phyloP scores from a whole-genome alignment of 306 rosid species.

The Astragalus glycyphyllos region DNA sequence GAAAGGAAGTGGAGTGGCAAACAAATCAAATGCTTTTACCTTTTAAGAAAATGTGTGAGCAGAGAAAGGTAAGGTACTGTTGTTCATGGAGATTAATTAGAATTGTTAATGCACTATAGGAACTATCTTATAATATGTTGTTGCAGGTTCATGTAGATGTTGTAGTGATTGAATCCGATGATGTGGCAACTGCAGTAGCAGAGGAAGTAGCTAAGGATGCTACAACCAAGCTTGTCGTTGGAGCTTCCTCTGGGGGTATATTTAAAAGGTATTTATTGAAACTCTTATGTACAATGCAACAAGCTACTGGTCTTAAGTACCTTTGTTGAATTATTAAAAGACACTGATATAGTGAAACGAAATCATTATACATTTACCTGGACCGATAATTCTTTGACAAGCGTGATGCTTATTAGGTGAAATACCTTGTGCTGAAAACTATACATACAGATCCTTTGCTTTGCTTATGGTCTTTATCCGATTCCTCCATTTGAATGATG shows the following conservation, averaged over 20 bases:
- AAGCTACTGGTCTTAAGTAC: constrained; percentile 1
- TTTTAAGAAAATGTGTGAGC: constrained; percentile 71
- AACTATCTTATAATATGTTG: constrained; percentile 21
- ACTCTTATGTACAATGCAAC: constrained; percentile 17
- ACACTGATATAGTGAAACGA: constrained; percentile 17
- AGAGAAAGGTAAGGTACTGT: constrained; percentile 66
- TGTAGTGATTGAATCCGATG: constrained; percentile 78
- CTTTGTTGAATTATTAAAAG: constrained; percentile 15
- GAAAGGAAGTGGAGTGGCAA: constrained; percentile 71
- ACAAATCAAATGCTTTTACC: constrained; percentile 73
- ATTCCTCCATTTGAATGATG: not conserved
- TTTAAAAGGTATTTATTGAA: constrained; percentile 71
- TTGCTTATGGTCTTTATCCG: too few species aligned
- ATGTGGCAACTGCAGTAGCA: constrained; percentile 71
- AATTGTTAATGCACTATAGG: constrained; percentile 32
- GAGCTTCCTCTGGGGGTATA: constrained; percentile 75
- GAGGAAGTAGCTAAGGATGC: constrained; percentile 67
- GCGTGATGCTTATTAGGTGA: not conserved
- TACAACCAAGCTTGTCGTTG: constrained; percentile 72
- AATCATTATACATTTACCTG: constrained; percentile 13
- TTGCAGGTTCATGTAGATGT: constrained; percentile 79
- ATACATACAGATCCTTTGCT: not conserved
- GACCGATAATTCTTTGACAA: not conserved
- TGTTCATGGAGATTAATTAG: constrained; percentile 34
- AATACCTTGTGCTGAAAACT: not conserved